Evolutionary conservation across 2,329 filamentous ascomycete genomes (phyloP).

Genomic region (Cyanodermella asteris): DNA sequence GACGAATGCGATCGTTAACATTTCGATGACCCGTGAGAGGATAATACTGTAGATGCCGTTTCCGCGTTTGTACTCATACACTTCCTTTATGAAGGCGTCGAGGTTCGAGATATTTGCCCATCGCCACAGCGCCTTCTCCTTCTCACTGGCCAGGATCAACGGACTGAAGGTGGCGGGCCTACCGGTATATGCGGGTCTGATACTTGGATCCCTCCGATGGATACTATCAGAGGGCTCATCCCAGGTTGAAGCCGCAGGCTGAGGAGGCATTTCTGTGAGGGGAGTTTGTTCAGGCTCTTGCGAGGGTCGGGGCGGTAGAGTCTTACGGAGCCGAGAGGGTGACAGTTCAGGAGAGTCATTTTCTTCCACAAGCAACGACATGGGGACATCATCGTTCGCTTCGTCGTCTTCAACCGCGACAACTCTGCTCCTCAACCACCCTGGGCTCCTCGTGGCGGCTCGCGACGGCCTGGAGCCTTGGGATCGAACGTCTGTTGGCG

Average conservation of each 20-base stretch:
- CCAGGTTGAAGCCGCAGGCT: conserved; percentile 5
- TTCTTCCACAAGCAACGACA: conserved; percentile 38
- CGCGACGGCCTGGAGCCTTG: conserved; percentile 18
- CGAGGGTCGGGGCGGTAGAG: no score
- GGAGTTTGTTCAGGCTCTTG: conserved; percentile 1
- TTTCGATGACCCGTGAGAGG: conserved; percentile 47
- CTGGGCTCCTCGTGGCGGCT: conserved; percentile 5
- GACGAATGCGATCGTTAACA: conserved; percentile 59
- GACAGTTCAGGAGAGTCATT: conserved; percentile 16
- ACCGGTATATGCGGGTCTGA: conserved; percentile 9
- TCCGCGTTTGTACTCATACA: conserved; percentile 69
- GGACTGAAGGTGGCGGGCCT: no score
- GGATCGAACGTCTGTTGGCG: conserved; percentile 28
- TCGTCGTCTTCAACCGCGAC: conserved; percentile 23
- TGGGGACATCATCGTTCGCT: conserved; percentile 40
- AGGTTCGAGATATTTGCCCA: conserved; percentile 84
- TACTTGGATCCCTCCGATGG: no score
- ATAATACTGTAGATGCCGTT: conserved; percentile 73
- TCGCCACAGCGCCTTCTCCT: conserved; percentile 69
- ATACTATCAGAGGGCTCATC: conserved; percentile 7
- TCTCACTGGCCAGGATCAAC: conserved; percentile 30
- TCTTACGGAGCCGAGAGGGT: background rate
- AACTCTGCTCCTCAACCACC: no score
- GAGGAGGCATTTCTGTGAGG: conserved; percentile 3
- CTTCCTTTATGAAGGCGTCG: conserved; percentile 65